Base-by-base conservation (phyloP, 2,329 filamentous ascomycete genomes). In the Paecilomyces dactylethromorphus region DNA sequence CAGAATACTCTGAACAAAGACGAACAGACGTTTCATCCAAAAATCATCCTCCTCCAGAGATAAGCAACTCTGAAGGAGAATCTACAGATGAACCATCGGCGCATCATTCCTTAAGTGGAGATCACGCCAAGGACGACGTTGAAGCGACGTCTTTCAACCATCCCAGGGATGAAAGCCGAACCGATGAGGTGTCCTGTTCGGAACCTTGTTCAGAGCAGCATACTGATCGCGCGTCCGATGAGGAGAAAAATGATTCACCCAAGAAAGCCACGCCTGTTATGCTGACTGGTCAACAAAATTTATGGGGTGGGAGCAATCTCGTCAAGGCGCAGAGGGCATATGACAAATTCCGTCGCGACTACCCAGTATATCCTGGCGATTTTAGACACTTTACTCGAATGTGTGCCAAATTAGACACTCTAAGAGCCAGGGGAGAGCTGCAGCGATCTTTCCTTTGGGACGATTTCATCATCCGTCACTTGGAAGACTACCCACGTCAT, bases 401-500 rank as follows among this genome's bases (percentile, higher is more conserved):
- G 24, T 78, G 76, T 57, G 63, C 61, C 18, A 74, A 69, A 54
- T 63, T 79, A 39, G 68, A 71, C 24, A 60, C 61, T 13, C 62
- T 78, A 39, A 62, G 71, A n/a, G 60, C 60, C 21, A 57, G 62
- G 18, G 74, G 70, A 4, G 56, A 66, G 29, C 59, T 76, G 35
- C 63, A 69, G 39, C 68, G 70, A 55, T 76, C 72, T 12, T 74
- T 70, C 24, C 57, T 79, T 13, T 79, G 77, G 74, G 78, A 80
- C 64, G 78, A 80, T 61, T 79, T 78, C 58, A 65, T 80, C 55
- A 77, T 75, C 56, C 70, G 72, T 62, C 70, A 78, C 60, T 64
- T 71, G 6, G 60, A 68, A 15, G 68, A 72, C 26, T 80, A 78
- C 59, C 68, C 65, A 3, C 56, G 57, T n/a, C 73, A 79, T 60